Evolutionary conservation across 805 yeast species (phyloP).

Genomic region (fission yeast (Schizosaccharomyces pombe)): DNA sequence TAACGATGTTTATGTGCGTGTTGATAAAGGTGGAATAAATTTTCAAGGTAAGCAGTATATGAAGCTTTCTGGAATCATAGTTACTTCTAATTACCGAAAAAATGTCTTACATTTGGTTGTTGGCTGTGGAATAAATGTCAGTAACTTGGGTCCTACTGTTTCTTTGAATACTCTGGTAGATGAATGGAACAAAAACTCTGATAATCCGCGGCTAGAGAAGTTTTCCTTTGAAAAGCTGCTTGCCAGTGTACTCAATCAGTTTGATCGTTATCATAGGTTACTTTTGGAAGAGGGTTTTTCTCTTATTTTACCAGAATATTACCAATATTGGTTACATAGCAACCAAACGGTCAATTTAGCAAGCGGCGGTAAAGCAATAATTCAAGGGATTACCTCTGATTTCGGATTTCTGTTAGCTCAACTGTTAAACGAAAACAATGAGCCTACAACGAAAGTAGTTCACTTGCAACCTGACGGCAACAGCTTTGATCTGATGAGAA

Average conservation of each 20-base stretch:
- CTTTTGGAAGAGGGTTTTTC: conserved; percentile 31
- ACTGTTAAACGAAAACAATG: conserved; percentile 27
- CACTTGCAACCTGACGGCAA: conserved; percentile 93
- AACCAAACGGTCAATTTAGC: conserved; percentile 48
- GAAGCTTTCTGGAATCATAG: conserved; percentile 65
- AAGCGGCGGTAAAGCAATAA: conserved; percentile 30
- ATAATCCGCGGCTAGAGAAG: conserved; percentile 21
- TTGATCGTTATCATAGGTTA: conserved; percentile 35
- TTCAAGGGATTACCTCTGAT: conserved; percentile 62
- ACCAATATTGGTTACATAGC: conserved; percentile 66
- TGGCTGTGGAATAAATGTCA: conserved; percentile 73
- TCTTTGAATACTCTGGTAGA: conserved; percentile 53
- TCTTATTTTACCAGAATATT: conserved; percentile 47
- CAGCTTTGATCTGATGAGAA: conserved; percentile 84
- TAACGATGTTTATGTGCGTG: conserved; percentile 57
- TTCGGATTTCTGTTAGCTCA: conserved; percentile 65
- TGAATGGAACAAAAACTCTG: conserved; percentile 32
- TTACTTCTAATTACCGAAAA: conserved; percentile 48
- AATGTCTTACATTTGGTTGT: conserved; percentile 41
- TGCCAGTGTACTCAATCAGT: conserved; percentile 43
- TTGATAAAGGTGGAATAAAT: conserved; percentile 10
- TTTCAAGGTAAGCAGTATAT: conserved; percentile 20
- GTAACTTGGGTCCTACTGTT: conserved; percentile 75
- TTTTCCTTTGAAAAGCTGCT: conserved; percentile 27
- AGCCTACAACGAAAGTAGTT: conserved; percentile 29